Percentiles rank a stretch among this genome's conserved stretches.
Conservation (phyloP, 352 stramenopile species). For the Ophiocytium majus region DNA sequence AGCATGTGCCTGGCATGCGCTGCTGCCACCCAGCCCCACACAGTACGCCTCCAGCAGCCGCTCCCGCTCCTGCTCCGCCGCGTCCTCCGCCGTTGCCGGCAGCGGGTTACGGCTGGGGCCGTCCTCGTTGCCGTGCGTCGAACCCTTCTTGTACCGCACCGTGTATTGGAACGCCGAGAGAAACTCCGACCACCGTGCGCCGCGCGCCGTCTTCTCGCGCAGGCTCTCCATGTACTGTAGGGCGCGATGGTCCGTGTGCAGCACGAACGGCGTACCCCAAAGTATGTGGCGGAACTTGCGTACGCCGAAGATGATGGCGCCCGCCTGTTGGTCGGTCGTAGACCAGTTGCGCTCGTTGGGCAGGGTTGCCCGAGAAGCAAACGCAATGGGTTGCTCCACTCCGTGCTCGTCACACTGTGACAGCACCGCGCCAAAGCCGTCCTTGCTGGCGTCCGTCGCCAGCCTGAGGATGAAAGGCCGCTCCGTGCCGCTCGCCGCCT, state of each 20-base stretch:
- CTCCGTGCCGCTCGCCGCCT: background rate
- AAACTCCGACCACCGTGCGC: background rate
- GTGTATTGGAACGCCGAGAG: background rate
- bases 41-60: background rate
- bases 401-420: background rate
- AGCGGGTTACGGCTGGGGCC: background rate
- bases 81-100: background rate
- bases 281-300: background rate
- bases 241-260: background rate
- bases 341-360: background rate
- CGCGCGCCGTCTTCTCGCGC: background rate
- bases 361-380: background rate
- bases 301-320: background rate
- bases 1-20: background rate
- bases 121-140: background rate
- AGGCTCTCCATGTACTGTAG: background rate
- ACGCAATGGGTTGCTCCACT: background rate
- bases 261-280: background rate
- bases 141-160: background rate
- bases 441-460: background rate
- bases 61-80: background rate
- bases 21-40: background rate
- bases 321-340: background rate
- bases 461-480: background rate
- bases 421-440: background rate